Evolutionary conservation across 2,329 filamentous ascomycete species (phyloP), one percentile per base, ranked within the genome.

Genomic region (Aspergillus awamori): DNA sequence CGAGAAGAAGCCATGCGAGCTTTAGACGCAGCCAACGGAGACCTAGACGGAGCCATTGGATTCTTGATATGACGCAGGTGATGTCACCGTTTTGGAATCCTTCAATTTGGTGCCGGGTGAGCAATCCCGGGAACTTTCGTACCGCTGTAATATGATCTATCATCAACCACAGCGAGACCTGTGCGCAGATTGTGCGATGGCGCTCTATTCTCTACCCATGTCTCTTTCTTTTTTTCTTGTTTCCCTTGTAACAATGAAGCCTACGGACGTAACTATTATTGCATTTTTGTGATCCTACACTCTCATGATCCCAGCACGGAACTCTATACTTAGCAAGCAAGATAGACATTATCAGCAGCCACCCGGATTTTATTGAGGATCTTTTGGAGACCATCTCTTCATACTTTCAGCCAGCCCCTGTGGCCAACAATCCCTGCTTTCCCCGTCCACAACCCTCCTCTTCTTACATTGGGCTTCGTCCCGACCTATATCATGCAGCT

Each of bases 21-120:
- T 2, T 81, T 99, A 55, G 87, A 93, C 70, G 91, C 92, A 30
- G 91, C 91, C 15, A 88, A 88, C 20, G 94, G 95, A 20, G 91
- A 98, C 71, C 86, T 97, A 7, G 92, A 98, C 64, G 87, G 89
- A 65, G 94, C 94, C n/a, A 93, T 93, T 51, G 88, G 89, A 53
- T 83, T 97, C 64, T 84, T 97, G 56, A 92, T 88, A 62, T 79
- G 64, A 71, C 49, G 43, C 41, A 54, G 51, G 52, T 61, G 54
- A 60, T 55, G 24, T 63, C 51, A 60, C 45, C 20, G 20, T 47
- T 26, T 53, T 53, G 39, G 51, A 55, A 26, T 59, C 11, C 15
- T 36, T 36, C 33, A 36, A 6, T 11, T 53, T 43, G 28, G 22
- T 20, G 26, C 30, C 33, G 55, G 48, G 58, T 52, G 43, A 55